Conservation (phyloP, 306 rosid genomes). For the Malus orientalis region DNA sequence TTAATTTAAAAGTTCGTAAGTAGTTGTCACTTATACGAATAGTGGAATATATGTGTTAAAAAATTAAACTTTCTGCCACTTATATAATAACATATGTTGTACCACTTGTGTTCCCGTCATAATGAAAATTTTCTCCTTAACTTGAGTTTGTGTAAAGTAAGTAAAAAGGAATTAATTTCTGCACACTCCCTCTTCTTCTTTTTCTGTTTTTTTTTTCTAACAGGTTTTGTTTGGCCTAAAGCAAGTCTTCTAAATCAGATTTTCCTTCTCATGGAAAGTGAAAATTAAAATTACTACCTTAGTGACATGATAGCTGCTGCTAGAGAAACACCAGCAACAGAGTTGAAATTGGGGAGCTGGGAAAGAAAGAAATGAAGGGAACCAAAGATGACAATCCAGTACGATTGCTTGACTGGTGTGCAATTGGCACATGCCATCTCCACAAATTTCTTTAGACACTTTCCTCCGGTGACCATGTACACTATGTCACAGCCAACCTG, state of each 20-base stretch:
- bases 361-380: conserved; percentile 77
- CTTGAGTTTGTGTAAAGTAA: not conserved
- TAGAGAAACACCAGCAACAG: conserved; percentile 87
- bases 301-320: conserved; percentile 94
- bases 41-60: too few relatives aligned
- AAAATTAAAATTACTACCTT: conserved; percentile 32
- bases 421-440: conserved; percentile 83
- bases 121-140: too few relatives aligned
- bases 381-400: conserved; percentile 86
- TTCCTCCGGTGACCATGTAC: conserved; percentile 88
- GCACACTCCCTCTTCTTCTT: not conserved
- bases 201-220: too few relatives aligned
- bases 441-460: conserved; percentile 77
- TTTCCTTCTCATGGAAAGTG: not conserved
- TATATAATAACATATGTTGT: too few relatives aligned
- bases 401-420: conserved; percentile 59
- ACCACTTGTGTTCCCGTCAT: too few relatives aligned
- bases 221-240: not conserved
- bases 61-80: too few relatives aligned
- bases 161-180: too few relatives aligned
- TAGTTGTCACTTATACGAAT: too few relatives aligned
- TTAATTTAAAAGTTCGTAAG: too few relatives aligned
- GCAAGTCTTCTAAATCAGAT: not conserved
- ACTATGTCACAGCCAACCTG: conserved; percentile 95
- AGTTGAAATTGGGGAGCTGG: conserved; percentile 90